Evolutionary conservation across 768 basidiomycete genomes (phyloP), one percentile per base, ranked within the genome.

Genomic region (Lentinula detonsa): DNA sequence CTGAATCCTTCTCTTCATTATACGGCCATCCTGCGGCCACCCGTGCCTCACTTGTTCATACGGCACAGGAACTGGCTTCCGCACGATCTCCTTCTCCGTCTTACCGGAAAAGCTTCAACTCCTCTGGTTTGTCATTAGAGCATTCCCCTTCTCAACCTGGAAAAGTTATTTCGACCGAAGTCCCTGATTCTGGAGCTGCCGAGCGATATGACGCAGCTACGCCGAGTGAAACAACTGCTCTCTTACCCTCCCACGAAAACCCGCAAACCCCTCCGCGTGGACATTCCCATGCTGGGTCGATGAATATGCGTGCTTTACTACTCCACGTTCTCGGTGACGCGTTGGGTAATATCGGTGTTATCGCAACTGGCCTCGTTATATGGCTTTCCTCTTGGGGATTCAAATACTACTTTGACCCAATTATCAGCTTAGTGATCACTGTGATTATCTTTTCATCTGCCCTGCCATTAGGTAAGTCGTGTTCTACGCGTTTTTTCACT

Each of bases 271-370:
- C 67, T 57, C 66, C 64, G 8, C 72, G 74, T 48, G 60, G 76
- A 70, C 75, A 82, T 70, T 65, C 74, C 21, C 85, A 87, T 67
- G 74, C 75, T 8, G 87, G 86, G 0, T 92, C 88, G 0, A 98
- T 99, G 97, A 99, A 98, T 74, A 98, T 98, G 95, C 89, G 80
- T n/a, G 97, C 95, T 34, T 80, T 99, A 1, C 78, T 98, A 35
- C 75, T 99, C 33, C 97, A 99, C 72, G 97, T 98, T 42, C 73
- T 99, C 49, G 96, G 96, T 37, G 96, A 99, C 76, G 96, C 96
- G 59, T 82, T 99, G 28, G 97, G 97, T 54, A 98, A 99, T 72
- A 91, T 98, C 63, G 97, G 97, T 57, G 97, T 99, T 63, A 97
- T 99, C 62, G 86, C 89, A 39, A 93, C 95, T 4, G 97, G 97